Base-by-base conservation (phyloP, 257 asterid species). In the Primulina tabacum region DNA sequence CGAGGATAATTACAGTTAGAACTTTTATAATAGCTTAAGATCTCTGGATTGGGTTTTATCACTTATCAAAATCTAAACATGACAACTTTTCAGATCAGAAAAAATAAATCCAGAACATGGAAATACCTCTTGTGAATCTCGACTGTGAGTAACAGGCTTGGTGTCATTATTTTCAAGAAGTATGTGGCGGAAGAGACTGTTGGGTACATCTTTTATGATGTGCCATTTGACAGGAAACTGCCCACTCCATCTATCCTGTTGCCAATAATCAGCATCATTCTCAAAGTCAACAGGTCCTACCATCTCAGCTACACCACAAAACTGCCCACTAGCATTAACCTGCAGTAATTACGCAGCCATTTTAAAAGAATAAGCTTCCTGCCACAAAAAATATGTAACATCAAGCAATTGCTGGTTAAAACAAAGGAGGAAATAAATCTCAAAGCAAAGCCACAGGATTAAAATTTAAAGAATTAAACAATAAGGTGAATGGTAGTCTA, bases 261-360 rank as follows among this genome's bases (percentile, higher is more conserved):
- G 97, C 99, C 99, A 94, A 90, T 94, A 87, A 71, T 94, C 93
- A 21, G 99, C 98, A 80, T 88, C 88, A 60, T 86, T 88, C 73
- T 94, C 96, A 72, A 94, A 94, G 80, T 94, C 96, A 75, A 94
- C 90, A 34, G 88, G 80, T 68, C 99, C 99, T 75, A 83, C 79
- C 99, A 94, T 94, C 88, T 94, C 98, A 14, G 99, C 99, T 71
- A 94, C 85, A 61, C 99, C 99, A 80, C 99, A 94, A 74, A 94
- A 94, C 76, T 91, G 99, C 21, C 97, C 99, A 77, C 98, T 94
- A 55, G 98, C 97, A 85, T 94, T 94, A 58, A 94, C 98, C 98
- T 91, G 82, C 72, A 85, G 68, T 68, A 57, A 20, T 53, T 65
- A 70, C 61, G 73, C 60, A 74, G 78, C 12, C 28, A 68, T 62